Percentiles rank a stretch among this genome's conserved stretches.
Evolutionary conservation across 768 basidiomycete species (phyloP).

Genomic region (Tricholoma hemisulphureum): DNA sequence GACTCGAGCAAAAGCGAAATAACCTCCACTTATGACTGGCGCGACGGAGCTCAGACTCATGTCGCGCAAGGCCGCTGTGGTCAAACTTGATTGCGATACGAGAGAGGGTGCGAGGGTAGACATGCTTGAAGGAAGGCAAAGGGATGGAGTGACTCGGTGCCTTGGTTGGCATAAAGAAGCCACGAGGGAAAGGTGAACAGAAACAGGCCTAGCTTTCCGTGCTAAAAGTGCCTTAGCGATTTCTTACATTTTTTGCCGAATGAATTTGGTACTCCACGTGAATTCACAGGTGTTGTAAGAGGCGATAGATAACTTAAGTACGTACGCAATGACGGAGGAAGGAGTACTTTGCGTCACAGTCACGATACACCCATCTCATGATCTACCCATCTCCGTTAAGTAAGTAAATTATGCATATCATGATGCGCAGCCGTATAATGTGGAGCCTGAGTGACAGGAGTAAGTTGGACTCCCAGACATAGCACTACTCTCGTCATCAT

Average conservation of each 20-base stretch:
- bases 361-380: too few species aligned
- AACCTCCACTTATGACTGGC: constrained; percentile 37
- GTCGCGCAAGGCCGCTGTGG: constrained; percentile 1
- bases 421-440: too few species aligned
- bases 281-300: too few species aligned
- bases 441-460: too few species aligned
- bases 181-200: constrained; percentile 34
- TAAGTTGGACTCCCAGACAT: too few species aligned
- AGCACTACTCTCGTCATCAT: too few species aligned
- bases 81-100: background rate
- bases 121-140: constrained; percentile 36
- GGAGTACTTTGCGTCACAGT: too few species aligned
- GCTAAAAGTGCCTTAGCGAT: background rate
- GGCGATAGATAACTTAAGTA: too few species aligned
- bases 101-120: constrained; percentile 10
- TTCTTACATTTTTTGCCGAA: background rate
- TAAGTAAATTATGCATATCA: too few species aligned
- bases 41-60: constrained; percentile 10
- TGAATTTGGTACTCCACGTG: too few species aligned
- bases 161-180: constrained; percentile 34
- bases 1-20: constrained; percentile 60
- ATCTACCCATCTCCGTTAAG: too few species aligned
- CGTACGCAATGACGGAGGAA: too few species aligned
- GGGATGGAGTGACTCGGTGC: background rate
- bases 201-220: background rate